Evolutionary conservation across 371 early-diverging fungal species (phyloP).

Genomic region (Lichtheimia hyalospora): DNA sequence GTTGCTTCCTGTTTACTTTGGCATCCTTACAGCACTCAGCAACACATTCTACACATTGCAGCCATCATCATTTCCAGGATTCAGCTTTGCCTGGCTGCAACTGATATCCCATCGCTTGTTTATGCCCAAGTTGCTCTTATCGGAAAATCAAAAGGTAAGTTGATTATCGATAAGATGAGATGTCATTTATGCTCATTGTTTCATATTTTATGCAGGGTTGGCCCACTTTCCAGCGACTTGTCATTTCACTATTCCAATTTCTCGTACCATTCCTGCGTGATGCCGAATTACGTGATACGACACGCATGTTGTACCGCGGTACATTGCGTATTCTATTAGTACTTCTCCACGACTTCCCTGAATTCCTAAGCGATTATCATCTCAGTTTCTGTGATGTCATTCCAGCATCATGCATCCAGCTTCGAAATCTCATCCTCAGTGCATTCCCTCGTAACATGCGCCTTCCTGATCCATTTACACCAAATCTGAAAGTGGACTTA

Average conservation of each 20-base stretch:
- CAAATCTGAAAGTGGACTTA: slow-evolving; percentile 89
- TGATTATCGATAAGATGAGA: background rate
- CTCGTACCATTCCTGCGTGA: slow-evolving; percentile 82
- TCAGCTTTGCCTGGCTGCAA: slow-evolving; percentile 94
- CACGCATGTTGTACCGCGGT: slow-evolving; percentile 87
- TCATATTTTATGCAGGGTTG: slow-evolving; percentile 59
- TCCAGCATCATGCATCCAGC: slow-evolving; percentile 89
- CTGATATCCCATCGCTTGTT: slow-evolving; percentile 90
- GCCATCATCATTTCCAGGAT: slow-evolving; percentile 91
- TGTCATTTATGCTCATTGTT: background rate
- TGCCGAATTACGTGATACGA: slow-evolving; percentile 72
- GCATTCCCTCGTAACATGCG: slow-evolving; percentile 95
- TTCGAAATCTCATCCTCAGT: slow-evolving; percentile 91
- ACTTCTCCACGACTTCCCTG: slow-evolving; percentile 95
- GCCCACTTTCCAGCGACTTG: slow-evolving; percentile 82
- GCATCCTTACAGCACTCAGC: slow-evolving; percentile 72
- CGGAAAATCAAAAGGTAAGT: slow-evolving; percentile 66
- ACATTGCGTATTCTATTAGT: slow-evolving; percentile 88
- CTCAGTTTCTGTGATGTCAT: slow-evolving; percentile 91
- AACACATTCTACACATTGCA: slow-evolving; percentile 85
- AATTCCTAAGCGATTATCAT: slow-evolving; percentile 93
- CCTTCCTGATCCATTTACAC: slow-evolving; percentile 95
- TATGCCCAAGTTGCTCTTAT: slow-evolving; percentile 83
- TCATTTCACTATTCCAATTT: slow-evolving; percentile 84
- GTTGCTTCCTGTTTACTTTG: slow-evolving; percentile 69